Conservation (phyloP, 2,329 filamentous ascomycete species). For the Sporothrix humicola region DNA sequence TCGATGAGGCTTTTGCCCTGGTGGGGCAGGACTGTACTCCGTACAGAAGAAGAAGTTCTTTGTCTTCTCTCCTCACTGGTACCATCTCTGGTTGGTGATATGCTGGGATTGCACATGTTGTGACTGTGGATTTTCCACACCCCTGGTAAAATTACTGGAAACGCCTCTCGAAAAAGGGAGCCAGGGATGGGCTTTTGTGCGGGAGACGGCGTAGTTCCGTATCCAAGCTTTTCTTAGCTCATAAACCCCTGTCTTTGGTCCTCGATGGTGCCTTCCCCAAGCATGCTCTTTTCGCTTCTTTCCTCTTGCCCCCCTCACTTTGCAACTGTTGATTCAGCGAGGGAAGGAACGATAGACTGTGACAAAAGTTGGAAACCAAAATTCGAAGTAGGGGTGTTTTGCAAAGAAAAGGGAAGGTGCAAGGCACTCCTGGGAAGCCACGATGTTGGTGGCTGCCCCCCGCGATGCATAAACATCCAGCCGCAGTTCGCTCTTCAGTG, state of each 20-base stretch:
- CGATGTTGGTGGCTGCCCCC: background rate
- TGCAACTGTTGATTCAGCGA: background rate
- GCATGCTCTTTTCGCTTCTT: background rate
- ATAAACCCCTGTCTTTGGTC: conserved; percentile 4
- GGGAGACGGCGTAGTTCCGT: background rate
- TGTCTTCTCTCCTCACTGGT: background rate
- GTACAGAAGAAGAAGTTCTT: background rate
- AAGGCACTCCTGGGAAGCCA: background rate
- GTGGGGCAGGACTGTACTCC: background rate
- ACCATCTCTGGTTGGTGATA: background rate
- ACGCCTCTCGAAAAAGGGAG: conserved; percentile 13
- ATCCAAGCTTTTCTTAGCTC: conserved; percentile 27
- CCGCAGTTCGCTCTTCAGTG: background rate
- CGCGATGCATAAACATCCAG: background rate
- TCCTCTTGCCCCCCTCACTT: background rate
- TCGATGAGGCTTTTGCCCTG: background rate
- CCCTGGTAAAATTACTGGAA: conserved; percentile 17
- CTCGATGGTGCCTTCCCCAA: background rate
- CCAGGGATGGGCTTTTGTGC: conserved; percentile 5
- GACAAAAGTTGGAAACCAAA: background rate
- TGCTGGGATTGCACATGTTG: background rate
- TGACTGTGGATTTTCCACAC: background rate
- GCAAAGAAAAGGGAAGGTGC: background rate
- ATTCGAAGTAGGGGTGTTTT: background rate
- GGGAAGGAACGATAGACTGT: background rate